Evolutionary conservation across 805 yeast genomes (phyloP).

Genomic region (Lachancea fermentati): DNA sequence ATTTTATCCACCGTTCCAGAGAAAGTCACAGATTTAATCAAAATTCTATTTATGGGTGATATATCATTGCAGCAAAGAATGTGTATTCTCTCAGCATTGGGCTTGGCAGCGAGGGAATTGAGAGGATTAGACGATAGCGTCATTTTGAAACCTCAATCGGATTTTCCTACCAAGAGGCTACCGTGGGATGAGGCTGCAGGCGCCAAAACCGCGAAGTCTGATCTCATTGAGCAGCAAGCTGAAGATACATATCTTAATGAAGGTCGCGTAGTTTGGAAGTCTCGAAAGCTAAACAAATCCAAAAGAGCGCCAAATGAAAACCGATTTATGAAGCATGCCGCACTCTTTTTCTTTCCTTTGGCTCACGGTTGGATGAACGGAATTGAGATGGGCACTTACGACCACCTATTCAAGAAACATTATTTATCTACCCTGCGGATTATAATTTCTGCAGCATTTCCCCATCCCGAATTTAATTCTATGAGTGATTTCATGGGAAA

Average conservation of each 20-base stretch:
- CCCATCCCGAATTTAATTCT: constrained; percentile 35
- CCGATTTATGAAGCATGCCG: constrained; percentile 35
- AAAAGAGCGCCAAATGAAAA: constrained; percentile 13
- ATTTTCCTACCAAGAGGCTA: constrained; percentile 32
- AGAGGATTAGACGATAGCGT: constrained; percentile 54
- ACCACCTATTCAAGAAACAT: constrained; percentile 46
- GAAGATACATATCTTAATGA: constrained; percentile 2
- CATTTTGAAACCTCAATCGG: constrained; percentile 35
- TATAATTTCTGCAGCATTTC: constrained; percentile 44
- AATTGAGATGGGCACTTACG: constrained; percentile 49
- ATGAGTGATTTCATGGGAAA: constrained; percentile 31
- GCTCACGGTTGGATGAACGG: constrained; percentile 50
- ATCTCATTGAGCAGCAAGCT: not conserved
- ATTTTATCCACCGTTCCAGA: constrained; percentile 51
- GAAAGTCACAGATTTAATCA: constrained; percentile 35
- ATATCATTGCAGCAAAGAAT: constrained; percentile 76
- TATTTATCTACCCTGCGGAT: constrained; percentile 44
- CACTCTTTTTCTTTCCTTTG: constrained; percentile 47
- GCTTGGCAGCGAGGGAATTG: constrained; percentile 68
- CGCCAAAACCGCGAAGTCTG: not conserved
- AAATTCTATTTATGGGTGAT: constrained; percentile 61
- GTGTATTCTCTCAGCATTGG: constrained; percentile 58
- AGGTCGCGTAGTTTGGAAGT: constrained; percentile 29
- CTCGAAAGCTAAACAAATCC: constrained; percentile 26
- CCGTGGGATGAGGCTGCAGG: constrained; percentile 26